Conservation (phyloP, 495 filamentous ascomycete genomes). For the Aspergillus nanangensis region DNA sequence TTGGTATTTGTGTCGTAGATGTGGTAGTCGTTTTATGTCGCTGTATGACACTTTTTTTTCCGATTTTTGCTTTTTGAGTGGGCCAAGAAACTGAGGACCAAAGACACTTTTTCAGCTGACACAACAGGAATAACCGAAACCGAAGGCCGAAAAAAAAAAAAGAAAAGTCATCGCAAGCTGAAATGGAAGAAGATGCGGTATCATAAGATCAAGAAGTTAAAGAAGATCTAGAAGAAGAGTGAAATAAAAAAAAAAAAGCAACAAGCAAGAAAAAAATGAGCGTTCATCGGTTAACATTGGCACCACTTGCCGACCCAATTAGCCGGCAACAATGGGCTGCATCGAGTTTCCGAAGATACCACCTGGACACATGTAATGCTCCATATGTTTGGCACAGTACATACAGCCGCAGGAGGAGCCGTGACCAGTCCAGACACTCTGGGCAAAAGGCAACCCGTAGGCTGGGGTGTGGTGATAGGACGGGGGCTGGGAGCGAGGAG, state of each 20-base stretch:
- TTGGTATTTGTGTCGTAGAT: slow-evolving; percentile 14
- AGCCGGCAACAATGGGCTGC: slow-evolving; percentile 51
- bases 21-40: slow-evolving; percentile 28
- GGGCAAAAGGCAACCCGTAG: slow-evolving; percentile 51
- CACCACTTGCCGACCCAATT: slow-evolving; percentile 5
- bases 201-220: slow-evolving; percentile 29
- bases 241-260: slow-evolving; percentile 28
- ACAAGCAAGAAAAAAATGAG: slow-evolving; percentile 16
- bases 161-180: slow-evolving; percentile 31
- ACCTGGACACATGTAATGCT: slow-evolving; percentile 60
- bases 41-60: slow-evolving; percentile 33
- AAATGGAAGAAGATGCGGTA: slow-evolving; percentile 28
- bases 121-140: slow-evolving; percentile 20
- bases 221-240: slow-evolving; percentile 9
- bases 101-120: slow-evolving; percentile 36
- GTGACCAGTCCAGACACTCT: slow-evolving; percentile 55
- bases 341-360: slow-evolving; percentile 53
- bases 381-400: slow-evolving; percentile 60
- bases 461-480: slow-evolving; percentile 49
- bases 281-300: slow-evolving; percentile 6
- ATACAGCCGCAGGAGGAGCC: slow-evolving; percentile 64
- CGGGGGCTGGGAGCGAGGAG: slow-evolving; percentile 42
- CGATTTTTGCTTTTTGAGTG: slow-evolving; percentile 20
- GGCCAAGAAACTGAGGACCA: slow-evolving; percentile 18
- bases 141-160: slow-evolving; percentile 17